Percentiles rank a stretch among this genome's conserved stretches.
These are phyloP conservation scores for Exserohilum turcica DNA, from an alignment of 2,329 filamentous ascomycete species.

Conservation along the genomic window DNA sequence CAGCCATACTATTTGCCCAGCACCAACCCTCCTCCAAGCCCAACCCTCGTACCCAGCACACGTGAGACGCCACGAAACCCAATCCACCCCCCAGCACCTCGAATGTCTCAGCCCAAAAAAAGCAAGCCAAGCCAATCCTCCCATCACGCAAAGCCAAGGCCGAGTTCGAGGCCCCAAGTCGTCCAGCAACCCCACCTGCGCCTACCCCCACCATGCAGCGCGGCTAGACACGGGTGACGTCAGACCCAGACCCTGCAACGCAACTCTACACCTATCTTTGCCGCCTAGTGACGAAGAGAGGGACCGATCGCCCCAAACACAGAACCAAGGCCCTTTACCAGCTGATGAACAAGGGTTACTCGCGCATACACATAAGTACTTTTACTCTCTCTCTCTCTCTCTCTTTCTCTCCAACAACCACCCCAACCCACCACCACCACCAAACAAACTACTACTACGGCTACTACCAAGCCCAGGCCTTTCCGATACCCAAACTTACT, in stretches of 20 bases:
- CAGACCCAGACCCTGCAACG: constrained; percentile 16
- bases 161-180: not conserved
- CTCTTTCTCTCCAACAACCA: not conserved
- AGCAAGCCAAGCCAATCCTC: too few species aligned
- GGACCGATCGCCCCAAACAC: constrained; percentile 3
- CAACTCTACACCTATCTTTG: constrained; percentile 7
- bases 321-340: constrained; percentile 22
- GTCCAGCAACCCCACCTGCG: constrained; percentile 1
- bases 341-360: constrained; percentile 13
- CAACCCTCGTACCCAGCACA: too few species aligned
- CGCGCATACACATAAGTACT: constrained; percentile 18
- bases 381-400: not conserved
- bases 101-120: too few species aligned
- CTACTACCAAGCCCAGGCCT: constrained; percentile 1
- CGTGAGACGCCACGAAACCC: not conserved
- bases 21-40: too few species aligned
- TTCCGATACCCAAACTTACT: not conserved
- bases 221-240: constrained; percentile 30
- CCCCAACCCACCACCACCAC: not conserved
- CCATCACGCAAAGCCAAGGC: not conserved
- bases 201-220: constrained; percentile 6
- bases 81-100: too few species aligned
- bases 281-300: constrained; percentile 15
- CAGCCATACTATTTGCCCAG: too few species aligned
- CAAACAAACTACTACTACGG: not conserved